Base-by-base conservation (phyloP, 768 basidiomycete genomes). In the Amanita subjunquillea region DNA sequence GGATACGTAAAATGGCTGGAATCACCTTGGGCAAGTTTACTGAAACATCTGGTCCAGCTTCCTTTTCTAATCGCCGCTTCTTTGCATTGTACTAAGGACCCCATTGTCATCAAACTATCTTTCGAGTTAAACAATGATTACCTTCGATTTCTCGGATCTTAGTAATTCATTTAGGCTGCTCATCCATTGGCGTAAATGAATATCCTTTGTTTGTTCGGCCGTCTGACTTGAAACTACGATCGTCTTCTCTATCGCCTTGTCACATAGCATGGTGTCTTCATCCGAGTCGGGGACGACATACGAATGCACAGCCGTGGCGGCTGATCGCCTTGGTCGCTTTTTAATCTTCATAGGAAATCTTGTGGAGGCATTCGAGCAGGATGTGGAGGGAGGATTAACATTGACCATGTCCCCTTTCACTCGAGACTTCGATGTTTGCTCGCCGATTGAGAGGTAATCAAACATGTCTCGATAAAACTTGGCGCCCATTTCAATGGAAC, bases 251-350 rank as follows among this genome's bases (percentile, higher is more conserved):
- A 38, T 46, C 3, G 17, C 34, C 36, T 32, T 13, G 43, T 41
- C 54, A 54, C 17, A 53, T 69, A 6, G 78, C 42, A 37, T 78
- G 7, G 65, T 68, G 57, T 86, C 86, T 53, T 86, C 85, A 58
- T 87, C 85, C 10, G 84, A 87, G 62, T 82, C 82, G 1, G 84
- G 82, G 13, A 83, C 66, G 3, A 72, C 74, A 61, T 88, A 88
- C 5, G 83, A 85, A 43, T 70, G 74, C 32, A 79, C 72, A 13
- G 69, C 67, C 17, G 67, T 59, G 15, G 80, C 73, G 3, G 77
- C 78, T 29, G 75, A 73, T 43, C 85, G 72, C 45, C 83, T 76
- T 7, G 82, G 82, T 53, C 86, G 72, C 62, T 81, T 84, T 57
- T 67, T 72, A 30, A 69, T 61, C 43, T 63, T 54, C 13, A 34